Percentiles rank a stretch among this genome's conserved stretches.
These are phyloP conservation scores for Ballota nigra DNA, from an alignment of 257 asterid genomes.

Conservation along the genomic window DNA sequence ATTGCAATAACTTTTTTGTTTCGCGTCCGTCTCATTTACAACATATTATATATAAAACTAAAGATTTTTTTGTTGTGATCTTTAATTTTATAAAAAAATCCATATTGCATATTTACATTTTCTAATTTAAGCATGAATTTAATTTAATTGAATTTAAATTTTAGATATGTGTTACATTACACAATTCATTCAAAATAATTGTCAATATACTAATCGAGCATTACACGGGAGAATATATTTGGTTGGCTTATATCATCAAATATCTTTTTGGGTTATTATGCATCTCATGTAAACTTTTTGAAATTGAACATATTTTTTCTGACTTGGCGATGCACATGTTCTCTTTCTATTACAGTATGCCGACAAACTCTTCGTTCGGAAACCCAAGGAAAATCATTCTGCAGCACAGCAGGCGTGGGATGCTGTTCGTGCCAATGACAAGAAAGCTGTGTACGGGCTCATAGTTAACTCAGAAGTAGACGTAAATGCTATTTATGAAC, in stretches of 20 bases:
- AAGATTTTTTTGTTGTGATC: too few relatives aligned
- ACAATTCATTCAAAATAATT: too few relatives aligned
- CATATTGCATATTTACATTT: too few relatives aligned
- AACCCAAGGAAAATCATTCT: constrained; percentile 56
- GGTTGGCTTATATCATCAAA: not conserved
- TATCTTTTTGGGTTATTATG: not conserved
- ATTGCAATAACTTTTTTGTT: too few relatives aligned
- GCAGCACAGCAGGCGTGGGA: constrained; percentile 80
- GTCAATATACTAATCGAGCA: too few relatives aligned
- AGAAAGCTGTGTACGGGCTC: constrained; percentile 71
- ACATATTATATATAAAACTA: too few relatives aligned
- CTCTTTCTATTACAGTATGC: constrained; percentile 62
- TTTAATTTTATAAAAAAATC: too few relatives aligned
- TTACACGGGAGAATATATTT: too few relatives aligned
- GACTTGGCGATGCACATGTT: constrained; percentile 9
- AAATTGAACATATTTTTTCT: not conserved
- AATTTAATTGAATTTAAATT: too few relatives aligned
- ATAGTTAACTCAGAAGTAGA: constrained; percentile 79
- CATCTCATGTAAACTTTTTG: not conserved
- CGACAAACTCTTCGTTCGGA: constrained; percentile 79
- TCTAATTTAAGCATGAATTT: too few relatives aligned
- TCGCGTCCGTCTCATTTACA: too few relatives aligned
- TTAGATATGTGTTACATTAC: too few relatives aligned
- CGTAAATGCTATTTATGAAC: constrained; percentile 55
- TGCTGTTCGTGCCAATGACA: constrained; percentile 80